Evolutionary conservation across 1,139 yeast species (phyloP), one percentile per base, ranked within the genome.

Genomic region (Komagataea norvegica): DNA sequence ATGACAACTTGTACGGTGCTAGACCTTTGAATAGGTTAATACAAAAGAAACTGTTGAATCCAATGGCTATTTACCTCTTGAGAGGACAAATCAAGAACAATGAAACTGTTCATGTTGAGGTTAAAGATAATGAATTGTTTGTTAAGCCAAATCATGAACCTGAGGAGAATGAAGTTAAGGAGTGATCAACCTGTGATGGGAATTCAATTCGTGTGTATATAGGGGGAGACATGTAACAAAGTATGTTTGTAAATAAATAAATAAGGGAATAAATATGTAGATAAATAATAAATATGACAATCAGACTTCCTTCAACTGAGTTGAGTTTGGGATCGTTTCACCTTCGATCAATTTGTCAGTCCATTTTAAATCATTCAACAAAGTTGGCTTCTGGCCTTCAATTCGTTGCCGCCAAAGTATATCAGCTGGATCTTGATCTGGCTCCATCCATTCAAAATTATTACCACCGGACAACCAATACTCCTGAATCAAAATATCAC

Each of bases 1-100:
- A 89, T 58, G 96, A 89, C 56, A 87, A 87, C 23, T 61, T 79
- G 31, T 91, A 89, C 55, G 98, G 98, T 49, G 98, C 98, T 1
- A 76, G 98, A 57, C 98, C 98, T 7, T 72, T 91, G 57, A 91
- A 91, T 67, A 75, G 98, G 52, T 74, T 88, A 27, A 77, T 91
- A 44, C 95, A 87, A 58, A 86, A 83, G 67, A 67, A 72, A 48
- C 59, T 91, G 15, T 68, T 91, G 60, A 88, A 89, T 56, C 95
- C 96, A 25, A 72, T 91, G 72, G 95, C 97, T 1, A 71, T 76
- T 59, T 66, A 74, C 51, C 60, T 91, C 65, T 75, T 91, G 47
- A 78, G 78, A 54, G 97, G 96, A 4, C 82, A 82, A 52, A 70
- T 91, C 14, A 72, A 72, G 47, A 76, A 79, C 38, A 80, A 77